phyloP scores from a whole-genome alignment of 1,284 basidiomycete species.

The Marasmius tenuissimus region DNA sequence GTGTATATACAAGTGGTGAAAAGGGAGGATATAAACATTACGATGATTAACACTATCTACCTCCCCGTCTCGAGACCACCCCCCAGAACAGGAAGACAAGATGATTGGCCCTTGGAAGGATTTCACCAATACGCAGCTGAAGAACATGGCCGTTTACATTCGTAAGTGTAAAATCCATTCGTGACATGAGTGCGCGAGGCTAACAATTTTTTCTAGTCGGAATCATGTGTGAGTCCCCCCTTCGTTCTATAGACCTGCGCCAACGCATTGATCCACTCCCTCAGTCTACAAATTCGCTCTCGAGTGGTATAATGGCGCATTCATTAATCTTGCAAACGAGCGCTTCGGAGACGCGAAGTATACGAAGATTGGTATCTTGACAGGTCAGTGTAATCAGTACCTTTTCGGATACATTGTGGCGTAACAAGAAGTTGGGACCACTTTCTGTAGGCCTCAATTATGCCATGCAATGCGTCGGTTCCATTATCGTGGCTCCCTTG shows the following conservation, averaged over 20 bases:
- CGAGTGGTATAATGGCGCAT: constrained; percentile 35
- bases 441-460: constrained; percentile 31
- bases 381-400: constrained; percentile 9
- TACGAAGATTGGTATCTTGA: constrained; percentile 18
- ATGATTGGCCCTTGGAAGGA: background rate
- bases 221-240: background rate
- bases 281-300: constrained; percentile 31
- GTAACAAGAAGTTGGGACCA: background rate
- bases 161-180: background rate
- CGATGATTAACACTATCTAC: too few relatives aligned
- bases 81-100: background rate
- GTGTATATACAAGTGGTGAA: too few relatives aligned
- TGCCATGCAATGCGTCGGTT: constrained; percentile 33
- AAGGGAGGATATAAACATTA: too few relatives aligned
- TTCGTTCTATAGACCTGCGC: background rate
- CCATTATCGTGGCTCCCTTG: constrained; percentile 31
- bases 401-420: background rate
- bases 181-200: background rate
- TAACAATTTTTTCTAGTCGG: background rate
- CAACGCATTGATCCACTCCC: background rate
- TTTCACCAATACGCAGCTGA: background rate
- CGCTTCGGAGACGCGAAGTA: constrained; percentile 22
- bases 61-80: too few relatives aligned
- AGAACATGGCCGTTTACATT: background rate
- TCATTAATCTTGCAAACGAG: constrained; percentile 30